Base-by-base conservation (phyloP, 306 rosid species). In the Arachis stenosperma region DNA sequence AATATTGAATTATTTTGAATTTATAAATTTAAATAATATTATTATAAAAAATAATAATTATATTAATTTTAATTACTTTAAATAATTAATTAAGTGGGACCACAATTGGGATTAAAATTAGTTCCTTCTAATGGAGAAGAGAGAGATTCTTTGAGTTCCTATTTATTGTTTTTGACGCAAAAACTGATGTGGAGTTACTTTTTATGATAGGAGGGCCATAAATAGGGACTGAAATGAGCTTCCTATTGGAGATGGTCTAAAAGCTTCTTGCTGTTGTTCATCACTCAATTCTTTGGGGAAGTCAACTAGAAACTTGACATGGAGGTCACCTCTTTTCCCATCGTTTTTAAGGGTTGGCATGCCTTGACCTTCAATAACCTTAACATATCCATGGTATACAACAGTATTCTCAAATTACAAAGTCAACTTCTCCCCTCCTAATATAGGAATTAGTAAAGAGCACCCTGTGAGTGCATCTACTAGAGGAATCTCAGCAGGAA, bases 401-500 rank as follows among this genome's bases (percentile, higher is more conserved):
- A 91, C 74, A 71, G 64, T 76, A 66, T 86, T 74, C 51, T 94
- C 95, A 41, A 89, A 82, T 36, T 90, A 83, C 43, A 94, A 2
- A 40, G 60, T 67, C 95, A 89, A 81, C 6, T 71, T 75, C 11
- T 89, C 88, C 10, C 97, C 97, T 75, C 96, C 96, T 59, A 94
- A 48, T 9, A 91, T 61, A 71, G 96, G 97, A 72, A 91, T 79
- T 65, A 89, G 55, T 55, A 91, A 76, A 60, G 93, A 82, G 81
- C 95, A 91, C 47, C 96, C 96, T 7, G 95, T 85, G 67, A 94
- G 91, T 14, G 97, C 97, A 17, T 80, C 81, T 40, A 81, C 86
- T 6, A 94, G 81, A 67, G 96, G 90, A 70, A 94, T 85, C 84
- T 85, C 85, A 3, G 97, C 90, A 0, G 97, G 98, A 12, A 91